phyloP scores from a whole-genome alignment of 1,284 basidiomycete species.

The Mycosarcoma maydis region DNA sequence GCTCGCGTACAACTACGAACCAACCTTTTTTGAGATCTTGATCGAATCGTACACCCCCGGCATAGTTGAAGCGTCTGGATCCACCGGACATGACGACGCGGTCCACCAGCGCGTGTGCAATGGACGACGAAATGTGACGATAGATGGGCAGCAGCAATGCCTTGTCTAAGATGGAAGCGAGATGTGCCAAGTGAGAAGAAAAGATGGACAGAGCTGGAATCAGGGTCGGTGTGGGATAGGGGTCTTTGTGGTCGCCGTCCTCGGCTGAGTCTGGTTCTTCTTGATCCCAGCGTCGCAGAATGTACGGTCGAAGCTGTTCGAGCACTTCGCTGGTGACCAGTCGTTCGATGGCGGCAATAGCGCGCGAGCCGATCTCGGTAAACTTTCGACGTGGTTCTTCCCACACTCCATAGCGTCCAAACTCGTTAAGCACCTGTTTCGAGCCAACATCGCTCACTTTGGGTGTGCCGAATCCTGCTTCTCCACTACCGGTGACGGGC shows the following conservation, averaged over 20 bases:
- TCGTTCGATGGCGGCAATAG: slow-evolving; percentile 41
- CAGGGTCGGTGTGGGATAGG: slow-evolving; percentile 49
- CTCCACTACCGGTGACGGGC: background rate
- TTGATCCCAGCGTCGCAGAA: slow-evolving; percentile 45
- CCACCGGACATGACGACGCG: slow-evolving; percentile 56
- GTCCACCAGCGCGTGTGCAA: slow-evolving; percentile 51
- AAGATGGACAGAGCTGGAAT: slow-evolving; percentile 56
- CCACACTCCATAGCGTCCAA: slow-evolving; percentile 52
- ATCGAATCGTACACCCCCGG: slow-evolving; percentile 32
- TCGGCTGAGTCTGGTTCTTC: slow-evolving; percentile 1
- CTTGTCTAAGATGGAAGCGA: slow-evolving; percentile 48
- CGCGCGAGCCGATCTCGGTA: slow-evolving; percentile 35
- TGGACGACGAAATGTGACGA: slow-evolving; percentile 30
- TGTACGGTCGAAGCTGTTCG: slow-evolving; percentile 48
- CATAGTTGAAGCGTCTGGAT: slow-evolving; percentile 20
- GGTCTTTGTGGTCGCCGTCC: slow-evolving; percentile 14
- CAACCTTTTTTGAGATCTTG: slow-evolving; percentile 54
- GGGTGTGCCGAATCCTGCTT: slow-evolving; percentile 12
- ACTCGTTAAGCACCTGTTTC: slow-evolving; percentile 22
- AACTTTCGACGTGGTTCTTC: slow-evolving; percentile 49
- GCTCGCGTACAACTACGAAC: slow-evolving; percentile 50
- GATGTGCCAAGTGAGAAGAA: slow-evolving; percentile 50
- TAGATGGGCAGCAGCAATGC: slow-evolving; percentile 49
- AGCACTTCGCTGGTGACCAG: slow-evolving; percentile 54
- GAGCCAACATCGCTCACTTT: slow-evolving; percentile 17